Evolutionary conservation across 2,329 filamentous ascomycete genomes (phyloP).

Genomic region (Sclerotinia subarctica): DNA sequence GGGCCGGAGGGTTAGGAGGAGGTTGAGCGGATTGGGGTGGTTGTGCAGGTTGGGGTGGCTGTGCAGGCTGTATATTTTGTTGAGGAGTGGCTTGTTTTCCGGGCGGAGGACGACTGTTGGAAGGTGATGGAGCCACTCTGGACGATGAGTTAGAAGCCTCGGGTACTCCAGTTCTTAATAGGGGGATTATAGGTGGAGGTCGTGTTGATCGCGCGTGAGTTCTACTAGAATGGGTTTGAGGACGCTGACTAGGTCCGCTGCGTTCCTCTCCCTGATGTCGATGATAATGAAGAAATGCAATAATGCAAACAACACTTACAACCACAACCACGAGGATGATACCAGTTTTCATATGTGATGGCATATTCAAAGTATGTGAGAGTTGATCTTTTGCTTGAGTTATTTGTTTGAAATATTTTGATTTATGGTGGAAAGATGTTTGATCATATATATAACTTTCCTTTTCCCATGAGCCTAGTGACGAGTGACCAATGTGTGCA

Average conservation of each 20-base stretch:
- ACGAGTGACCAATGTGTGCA: no score
- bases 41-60: no score
- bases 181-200: not conserved
- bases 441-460: not conserved
- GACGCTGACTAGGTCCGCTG: not conserved
- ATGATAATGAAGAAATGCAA: not conserved
- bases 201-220: not conserved
- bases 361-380: not conserved
- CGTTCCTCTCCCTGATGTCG: not conserved
- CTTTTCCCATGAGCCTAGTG: not conserved
- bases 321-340: not conserved
- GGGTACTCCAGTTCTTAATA: not conserved
- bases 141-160: not conserved
- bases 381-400: not conserved
- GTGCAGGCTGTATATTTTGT: no score
- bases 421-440: not conserved
- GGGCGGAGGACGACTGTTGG: not conserved
- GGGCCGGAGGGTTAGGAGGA: not conserved
- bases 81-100: no score
- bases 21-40: not conserved
- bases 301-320: not conserved
- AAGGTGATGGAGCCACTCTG: not conserved
- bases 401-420: not conserved
- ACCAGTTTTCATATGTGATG: not conserved
- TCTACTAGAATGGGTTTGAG: not conserved